These are phyloP conservation scores for Mimosa bimucronata DNA, from an alignment of 306 rosid genomes.

Conservation along the genomic window DNA sequence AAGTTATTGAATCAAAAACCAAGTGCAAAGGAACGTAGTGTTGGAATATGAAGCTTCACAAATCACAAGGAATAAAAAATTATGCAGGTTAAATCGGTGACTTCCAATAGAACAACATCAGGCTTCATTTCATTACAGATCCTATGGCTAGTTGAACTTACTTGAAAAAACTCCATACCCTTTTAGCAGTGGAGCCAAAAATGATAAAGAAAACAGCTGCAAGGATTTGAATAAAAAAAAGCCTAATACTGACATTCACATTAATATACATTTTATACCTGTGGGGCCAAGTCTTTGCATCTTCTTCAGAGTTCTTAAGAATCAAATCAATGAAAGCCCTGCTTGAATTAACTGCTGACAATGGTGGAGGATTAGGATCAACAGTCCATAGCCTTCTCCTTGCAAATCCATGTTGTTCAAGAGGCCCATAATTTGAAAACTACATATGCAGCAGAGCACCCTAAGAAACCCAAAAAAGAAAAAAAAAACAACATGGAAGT, in stretches of 20 bases:
- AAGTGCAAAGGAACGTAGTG: slow-evolving; percentile 3
- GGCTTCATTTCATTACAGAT: not conserved
- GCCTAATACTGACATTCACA: not conserved
- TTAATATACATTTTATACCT: slow-evolving; percentile 46
- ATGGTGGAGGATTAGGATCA: slow-evolving; percentile 79
- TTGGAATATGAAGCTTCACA: slow-evolving; percentile 11
- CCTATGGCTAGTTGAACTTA: not conserved
- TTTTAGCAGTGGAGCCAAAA: not conserved
- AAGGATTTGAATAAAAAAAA: not conserved
- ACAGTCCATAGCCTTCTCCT: slow-evolving; percentile 74
- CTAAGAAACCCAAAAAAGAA: not conserved
- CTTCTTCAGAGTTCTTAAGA: slow-evolving; percentile 70
- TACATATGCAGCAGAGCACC: slow-evolving; percentile 41
- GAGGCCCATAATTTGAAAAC: slow-evolving; percentile 62
- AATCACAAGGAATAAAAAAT: not conserved
- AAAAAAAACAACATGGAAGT: slow-evolving; percentile 15
- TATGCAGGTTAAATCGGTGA: not conserved
- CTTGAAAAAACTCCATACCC: not conserved
- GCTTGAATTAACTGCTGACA: slow-evolving; percentile 51
- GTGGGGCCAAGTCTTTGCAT: slow-evolving; percentile 72
- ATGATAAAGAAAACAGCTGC: not conserved
- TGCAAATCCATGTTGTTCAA: slow-evolving; percentile 82
- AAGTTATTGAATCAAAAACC: slow-evolving; percentile 8
- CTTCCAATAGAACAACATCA: not conserved
- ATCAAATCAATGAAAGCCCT: slow-evolving; percentile 72